These are phyloP conservation scores for Metschnikowia aberdeeniae DNA, from an alignment of 805 yeast species.

Conservation along the genomic window DNA sequence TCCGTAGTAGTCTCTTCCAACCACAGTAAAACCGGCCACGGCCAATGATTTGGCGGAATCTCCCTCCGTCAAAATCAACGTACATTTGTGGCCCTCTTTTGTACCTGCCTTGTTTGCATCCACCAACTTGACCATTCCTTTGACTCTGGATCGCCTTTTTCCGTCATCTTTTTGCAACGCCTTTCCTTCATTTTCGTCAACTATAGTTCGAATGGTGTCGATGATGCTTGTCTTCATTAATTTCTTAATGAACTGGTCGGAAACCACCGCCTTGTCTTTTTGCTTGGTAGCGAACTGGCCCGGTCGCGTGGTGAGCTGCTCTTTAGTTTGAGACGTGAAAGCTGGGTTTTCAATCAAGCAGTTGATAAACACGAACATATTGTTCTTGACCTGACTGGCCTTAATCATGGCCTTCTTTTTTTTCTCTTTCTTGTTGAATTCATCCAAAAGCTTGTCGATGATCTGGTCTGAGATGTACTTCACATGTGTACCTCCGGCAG, in stretches of 20 bases:
- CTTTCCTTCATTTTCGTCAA: constrained; percentile 83
- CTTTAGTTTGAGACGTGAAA: constrained; percentile 95
- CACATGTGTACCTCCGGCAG: constrained; percentile 95
- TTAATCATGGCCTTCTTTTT: constrained; percentile 68
- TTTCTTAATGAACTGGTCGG: constrained; percentile 71
- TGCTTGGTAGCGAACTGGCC: constrained; percentile 82
- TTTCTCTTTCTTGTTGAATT: constrained; percentile 59
- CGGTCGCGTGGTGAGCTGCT: constrained; percentile 85
- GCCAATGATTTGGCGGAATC: constrained; percentile 93
- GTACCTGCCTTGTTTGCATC: constrained; percentile 98
- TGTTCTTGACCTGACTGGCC: constrained; percentile 83
- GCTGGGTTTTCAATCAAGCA: constrained; percentile 96
- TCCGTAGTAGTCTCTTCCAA: constrained; percentile 93
- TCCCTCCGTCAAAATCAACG: constrained; percentile 92
- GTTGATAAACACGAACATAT: constrained; percentile 86
- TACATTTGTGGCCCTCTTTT: constrained; percentile 84
- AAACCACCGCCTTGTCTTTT: constrained; percentile 53
- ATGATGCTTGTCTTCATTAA: constrained; percentile 60
- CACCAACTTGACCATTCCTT: constrained; percentile 83
- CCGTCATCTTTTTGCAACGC: constrained; percentile 90
- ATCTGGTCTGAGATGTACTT: constrained; percentile 82
- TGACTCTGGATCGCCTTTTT: constrained; percentile 72
- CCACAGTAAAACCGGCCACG: constrained; percentile 88
- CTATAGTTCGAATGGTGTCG: constrained; percentile 78
- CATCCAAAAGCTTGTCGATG: constrained; percentile 68